phyloP scores from a whole-genome alignment of 2,329 filamentous ascomycete genomes.

The Cercospora sesami region DNA sequence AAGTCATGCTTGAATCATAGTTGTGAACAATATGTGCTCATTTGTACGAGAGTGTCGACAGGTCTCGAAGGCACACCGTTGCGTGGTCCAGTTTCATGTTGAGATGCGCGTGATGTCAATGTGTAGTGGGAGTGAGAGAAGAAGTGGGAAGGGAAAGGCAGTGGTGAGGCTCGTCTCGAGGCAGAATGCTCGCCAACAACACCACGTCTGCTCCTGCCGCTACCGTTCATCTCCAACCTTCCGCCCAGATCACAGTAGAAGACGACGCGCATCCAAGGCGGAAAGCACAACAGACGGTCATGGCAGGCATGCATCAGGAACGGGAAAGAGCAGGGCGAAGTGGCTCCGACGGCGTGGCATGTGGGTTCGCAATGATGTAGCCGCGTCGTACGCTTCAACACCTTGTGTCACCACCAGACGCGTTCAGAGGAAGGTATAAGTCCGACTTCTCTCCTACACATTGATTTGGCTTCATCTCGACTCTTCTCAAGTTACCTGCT shows the following conservation, averaged over 20 bases:
- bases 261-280: background rate
- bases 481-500: background rate
- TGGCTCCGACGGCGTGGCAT: conserved; percentile 1
- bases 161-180: background rate
- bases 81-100: background rate
- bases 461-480: background rate
- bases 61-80: background rate
- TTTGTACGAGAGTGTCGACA: background rate
- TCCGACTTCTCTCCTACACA: background rate
- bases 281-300: background rate
- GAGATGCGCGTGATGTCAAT: background rate
- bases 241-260: background rate
- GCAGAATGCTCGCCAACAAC: background rate
- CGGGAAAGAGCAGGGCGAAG: background rate
- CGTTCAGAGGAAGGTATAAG: background rate
- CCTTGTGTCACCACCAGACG: background rate
- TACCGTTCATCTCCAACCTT: background rate
- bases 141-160: background rate
- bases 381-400: background rate
- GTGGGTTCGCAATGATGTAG: conserved; percentile 4
- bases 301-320: background rate
- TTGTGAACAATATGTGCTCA: background rate
- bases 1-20: background rate
- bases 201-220: background rate
- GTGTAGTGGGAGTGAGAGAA: background rate